Percentiles rank a stretch among this genome's conserved stretches.
Evolutionary conservation across 768 basidiomycete species (phyloP).

Genomic region (Clathrus columnatus): DNA sequence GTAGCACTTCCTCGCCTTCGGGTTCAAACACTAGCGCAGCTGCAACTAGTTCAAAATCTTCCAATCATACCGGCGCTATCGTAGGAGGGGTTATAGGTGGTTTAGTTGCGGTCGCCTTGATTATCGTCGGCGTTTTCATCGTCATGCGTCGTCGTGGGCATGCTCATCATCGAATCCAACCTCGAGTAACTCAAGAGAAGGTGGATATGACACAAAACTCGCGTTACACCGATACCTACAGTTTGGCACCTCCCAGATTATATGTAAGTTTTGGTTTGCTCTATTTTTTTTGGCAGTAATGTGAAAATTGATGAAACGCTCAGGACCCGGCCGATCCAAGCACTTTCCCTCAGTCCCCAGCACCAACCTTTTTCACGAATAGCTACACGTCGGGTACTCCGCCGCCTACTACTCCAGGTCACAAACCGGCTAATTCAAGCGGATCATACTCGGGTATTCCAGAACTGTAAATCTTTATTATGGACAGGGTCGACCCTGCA

Average conservation of each 20-base stretch:
- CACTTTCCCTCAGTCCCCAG: not conserved
- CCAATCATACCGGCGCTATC: conserved; percentile 4
- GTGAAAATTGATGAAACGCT: not conserved
- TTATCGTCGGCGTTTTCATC: not conserved
- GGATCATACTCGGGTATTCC: not conserved
- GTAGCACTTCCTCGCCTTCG: not conserved
- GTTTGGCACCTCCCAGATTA: not conserved
- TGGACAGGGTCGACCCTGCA: too few species aligned
- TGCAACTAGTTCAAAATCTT: not conserved
- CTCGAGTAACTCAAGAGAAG: not conserved
- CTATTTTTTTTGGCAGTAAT: not conserved
- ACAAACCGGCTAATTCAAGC: not conserved
- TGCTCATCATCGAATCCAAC: not conserved
- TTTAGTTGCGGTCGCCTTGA: not conserved
- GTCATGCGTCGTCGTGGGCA: not conserved
- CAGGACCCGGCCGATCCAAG: conserved; percentile 5
- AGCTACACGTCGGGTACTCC: not conserved
- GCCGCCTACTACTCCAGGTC: not conserved
- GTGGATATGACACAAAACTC: not conserved
- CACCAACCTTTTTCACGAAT: not conserved
- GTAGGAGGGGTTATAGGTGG: conserved; percentile 1
- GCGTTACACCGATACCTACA: not conserved
- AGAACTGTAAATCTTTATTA: too few species aligned
- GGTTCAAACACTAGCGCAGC: not conserved
- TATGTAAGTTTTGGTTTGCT: not conserved